Conservation (phyloP, 441 rosid genomes). For the Raphanus hybrid region DNA sequence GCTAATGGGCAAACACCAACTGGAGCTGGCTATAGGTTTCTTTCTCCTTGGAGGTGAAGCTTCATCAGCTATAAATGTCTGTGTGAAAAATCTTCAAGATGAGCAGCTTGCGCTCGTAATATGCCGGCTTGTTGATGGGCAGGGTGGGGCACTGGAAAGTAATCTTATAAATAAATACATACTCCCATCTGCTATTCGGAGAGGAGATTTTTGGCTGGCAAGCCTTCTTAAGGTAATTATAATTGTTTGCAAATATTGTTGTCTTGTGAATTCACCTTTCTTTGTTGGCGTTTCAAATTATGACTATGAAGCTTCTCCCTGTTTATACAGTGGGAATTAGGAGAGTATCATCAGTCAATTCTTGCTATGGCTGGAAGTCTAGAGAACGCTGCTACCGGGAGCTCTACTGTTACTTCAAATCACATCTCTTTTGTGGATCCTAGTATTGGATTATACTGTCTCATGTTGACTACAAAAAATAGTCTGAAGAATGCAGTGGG, state of each 20-base stretch:
- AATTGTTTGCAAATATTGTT: slow-evolving; percentile 37
- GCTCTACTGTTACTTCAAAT: slow-evolving; percentile 59
- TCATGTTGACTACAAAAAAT: slow-evolving; percentile 60
- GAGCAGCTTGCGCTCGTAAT: slow-evolving; percentile 95
- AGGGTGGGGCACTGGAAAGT: slow-evolving; percentile 75
- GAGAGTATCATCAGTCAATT: slow-evolving; percentile 72
- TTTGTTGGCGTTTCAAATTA: slow-evolving; percentile 26
- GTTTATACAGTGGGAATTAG: slow-evolving; percentile 87
- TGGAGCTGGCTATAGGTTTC: slow-evolving; percentile 91
- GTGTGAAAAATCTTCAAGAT: slow-evolving; percentile 90
- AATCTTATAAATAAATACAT: slow-evolving; percentile 68
- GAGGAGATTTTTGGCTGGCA: slow-evolving; percentile 83
- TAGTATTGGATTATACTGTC: slow-evolving; percentile 78
- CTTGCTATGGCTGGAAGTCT: slow-evolving; percentile 69
- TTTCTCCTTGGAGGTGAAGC: slow-evolving; percentile 96
- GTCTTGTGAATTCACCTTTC: slow-evolving; percentile 20
- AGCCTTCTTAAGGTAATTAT: slow-evolving; percentile 83
- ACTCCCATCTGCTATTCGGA: slow-evolving; percentile 80
- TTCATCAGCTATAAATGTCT: slow-evolving; percentile 86
- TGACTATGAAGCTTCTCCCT: slow-evolving; percentile 35
- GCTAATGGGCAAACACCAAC: slow-evolving; percentile 93
- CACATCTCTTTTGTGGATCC: slow-evolving; percentile 83
- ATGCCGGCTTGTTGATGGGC: slow-evolving; percentile 88
- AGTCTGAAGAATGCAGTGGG: slow-evolving; percentile 76
- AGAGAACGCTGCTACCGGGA: slow-evolving; percentile 44